phyloP scores from a whole-genome alignment of 2,329 filamentous ascomycete species.

The Magnaporthiopsis rhizophila region DNA sequence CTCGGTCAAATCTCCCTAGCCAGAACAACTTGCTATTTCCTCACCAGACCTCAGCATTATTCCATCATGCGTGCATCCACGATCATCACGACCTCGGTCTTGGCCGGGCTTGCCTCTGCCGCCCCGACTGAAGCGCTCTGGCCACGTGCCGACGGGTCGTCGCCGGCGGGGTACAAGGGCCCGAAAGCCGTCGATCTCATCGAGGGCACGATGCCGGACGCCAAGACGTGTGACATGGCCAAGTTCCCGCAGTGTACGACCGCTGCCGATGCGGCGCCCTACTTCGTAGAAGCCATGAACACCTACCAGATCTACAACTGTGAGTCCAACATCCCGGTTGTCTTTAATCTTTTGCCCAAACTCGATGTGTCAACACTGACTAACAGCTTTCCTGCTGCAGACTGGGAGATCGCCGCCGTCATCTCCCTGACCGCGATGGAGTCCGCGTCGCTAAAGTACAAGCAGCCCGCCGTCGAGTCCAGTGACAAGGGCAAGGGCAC shows the following conservation, averaged over 20 bases:
- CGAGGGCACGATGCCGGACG: slow-evolving; percentile 47
- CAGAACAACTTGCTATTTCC: background rate
- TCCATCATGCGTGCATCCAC: background rate
- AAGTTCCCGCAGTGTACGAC: slow-evolving; percentile 53
- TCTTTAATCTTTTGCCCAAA: background rate
- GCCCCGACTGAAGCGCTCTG: background rate
- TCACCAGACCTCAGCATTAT: background rate
- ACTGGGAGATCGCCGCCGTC: slow-evolving; percentile 59
- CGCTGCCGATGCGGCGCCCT: slow-evolving; percentile 50
- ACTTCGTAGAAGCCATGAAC: slow-evolving; percentile 47
- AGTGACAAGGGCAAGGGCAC: slow-evolving; percentile 52
- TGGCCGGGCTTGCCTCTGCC: background rate
- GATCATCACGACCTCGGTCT: slow-evolving; percentile 1
- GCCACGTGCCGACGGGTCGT: background rate
- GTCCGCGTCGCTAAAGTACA: slow-evolving; percentile 61
- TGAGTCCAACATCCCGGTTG: background rate
- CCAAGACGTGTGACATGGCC: slow-evolving; percentile 42
- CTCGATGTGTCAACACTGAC: background rate
- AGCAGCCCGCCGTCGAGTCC: slow-evolving; percentile 46
- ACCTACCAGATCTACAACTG: slow-evolving; percentile 44
- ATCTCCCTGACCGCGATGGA: slow-evolving; percentile 67
- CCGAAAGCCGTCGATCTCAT: slow-evolving; percentile 31
- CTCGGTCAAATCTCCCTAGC: no score
- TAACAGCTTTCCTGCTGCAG: background rate
- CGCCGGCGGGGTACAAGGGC: slow-evolving; percentile 2